A percentile compares a stretch with the other conserved stretches of the same genome.
phyloP scores from a whole-genome alignment of 805 yeast species.

The Tetrapisispora fleetii region DNA sequence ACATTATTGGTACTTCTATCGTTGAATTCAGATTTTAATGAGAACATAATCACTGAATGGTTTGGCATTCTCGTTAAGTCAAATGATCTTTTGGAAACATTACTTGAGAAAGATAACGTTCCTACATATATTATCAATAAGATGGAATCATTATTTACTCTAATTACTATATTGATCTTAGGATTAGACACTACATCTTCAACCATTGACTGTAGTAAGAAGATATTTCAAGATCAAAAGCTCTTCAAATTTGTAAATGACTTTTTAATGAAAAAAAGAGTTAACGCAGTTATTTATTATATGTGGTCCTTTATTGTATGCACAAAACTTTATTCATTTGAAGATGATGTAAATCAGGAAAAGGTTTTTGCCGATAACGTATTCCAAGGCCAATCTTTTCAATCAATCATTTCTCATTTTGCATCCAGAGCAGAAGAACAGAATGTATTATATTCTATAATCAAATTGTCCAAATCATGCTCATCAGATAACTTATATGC shows the following conservation, averaged over 20 bases:
- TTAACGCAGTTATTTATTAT: conserved; percentile 44
- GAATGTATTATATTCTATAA: conserved; percentile 39
- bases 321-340: conserved; percentile 38
- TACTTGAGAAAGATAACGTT: conserved; percentile 7
- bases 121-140: conserved; percentile 7
- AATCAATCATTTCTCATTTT: conserved; percentile 17
- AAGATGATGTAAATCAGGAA: conserved; percentile 28
- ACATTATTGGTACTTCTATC: conserved; percentile 32
- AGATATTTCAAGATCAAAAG: conserved; percentile 34
- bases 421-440: conserved; percentile 32
- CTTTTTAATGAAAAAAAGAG: conserved; percentile 16
- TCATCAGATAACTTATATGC: conserved; percentile 42
- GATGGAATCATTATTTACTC: conserved; percentile 39
- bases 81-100: conserved; percentile 9
- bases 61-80: conserved; percentile 38
- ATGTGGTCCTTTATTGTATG: conserved; percentile 58
- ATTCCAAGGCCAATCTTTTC: not conserved
- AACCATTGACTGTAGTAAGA: conserved; percentile 30
- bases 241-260: conserved; percentile 35
- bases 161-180: conserved; percentile 42
- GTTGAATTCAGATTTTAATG: conserved; percentile 29
- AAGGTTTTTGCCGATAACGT: conserved; percentile 4
- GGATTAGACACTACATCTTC: conserved; percentile 47
- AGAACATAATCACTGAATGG: conserved; percentile 40
- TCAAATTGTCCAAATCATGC: conserved; percentile 33